Evolutionary conservation across 192 early-diverging fungal species (phyloP), one percentile per base, ranked within the genome.

Genomic region (Cladochytrium replicatum): DNA sequence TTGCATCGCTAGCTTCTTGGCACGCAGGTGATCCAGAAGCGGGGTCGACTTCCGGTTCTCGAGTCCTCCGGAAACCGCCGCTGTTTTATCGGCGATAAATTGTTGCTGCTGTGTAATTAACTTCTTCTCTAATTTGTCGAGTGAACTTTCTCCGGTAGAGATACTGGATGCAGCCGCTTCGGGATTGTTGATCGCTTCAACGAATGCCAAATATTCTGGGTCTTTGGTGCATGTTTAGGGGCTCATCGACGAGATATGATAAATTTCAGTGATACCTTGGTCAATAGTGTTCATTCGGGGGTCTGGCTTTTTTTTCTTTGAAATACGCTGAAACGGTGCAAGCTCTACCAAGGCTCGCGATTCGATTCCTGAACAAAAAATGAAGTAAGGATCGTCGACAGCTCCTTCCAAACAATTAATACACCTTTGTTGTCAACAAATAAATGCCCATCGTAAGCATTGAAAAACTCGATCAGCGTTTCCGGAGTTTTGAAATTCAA

Each of bases 281-380:
- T 89, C 82, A 37, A 89, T 85, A 0, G 87, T 89, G 31, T 81
- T 84, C 66, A 82, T 78, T 31, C 80, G 61, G n/a, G 75, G 41
- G 47, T 89, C 85, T 0, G 59, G 25, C 52, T 78, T 73, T 46
- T 77, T 74, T 52, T 65, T 71, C 25, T 77, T 78, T 37, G 76
- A 81, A 23, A 78, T 54, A 44, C 75, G 72, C 62, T 89, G 86
- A 49, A 72, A 89, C 39, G 81, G 79, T 4, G 85, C 82, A 59
- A 89, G 85, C 55, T 91, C 88, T 0, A 91, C 87, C 9, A 81
- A 62, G 0, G 84, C 87, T 17, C 75, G 58, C 37, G 69, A 70
- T 50, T 87, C 78, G 42, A 67, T 74, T n/a, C 87, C 87, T 76
- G 51, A 22, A 8, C 22, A 39, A 25, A n/a, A 57, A 65, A 28